Conservation (phyloP, 169 alveolate species). For the Eimeria zaria region DNA sequence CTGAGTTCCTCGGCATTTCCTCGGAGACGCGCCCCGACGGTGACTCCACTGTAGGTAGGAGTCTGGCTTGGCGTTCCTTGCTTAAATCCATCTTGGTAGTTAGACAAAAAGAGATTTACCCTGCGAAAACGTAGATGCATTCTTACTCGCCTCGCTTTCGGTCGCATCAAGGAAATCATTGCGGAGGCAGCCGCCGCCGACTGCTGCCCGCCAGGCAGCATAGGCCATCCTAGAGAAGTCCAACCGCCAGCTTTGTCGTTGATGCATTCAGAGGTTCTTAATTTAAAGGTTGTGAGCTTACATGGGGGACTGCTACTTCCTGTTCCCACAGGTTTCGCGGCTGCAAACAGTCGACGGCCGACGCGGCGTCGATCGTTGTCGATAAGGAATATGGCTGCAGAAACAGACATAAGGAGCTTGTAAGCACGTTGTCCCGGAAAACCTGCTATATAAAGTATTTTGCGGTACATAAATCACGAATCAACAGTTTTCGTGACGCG, state of each 20-base stretch:
- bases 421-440: not conserved
- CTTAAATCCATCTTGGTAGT: not conserved
- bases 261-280: not conserved
- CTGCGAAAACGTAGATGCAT: not conserved
- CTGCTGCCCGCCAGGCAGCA: not conserved
- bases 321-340: not conserved
- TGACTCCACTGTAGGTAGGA: not conserved
- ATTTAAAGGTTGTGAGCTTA: not conserved
- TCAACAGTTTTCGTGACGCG: not conserved
- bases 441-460: not conserved
- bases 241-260: not conserved
- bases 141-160: not conserved
- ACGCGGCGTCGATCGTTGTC: not conserved
- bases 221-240: not conserved
- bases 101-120: not conserved
- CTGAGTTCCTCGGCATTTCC: not conserved
- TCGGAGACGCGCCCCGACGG: not conserved
- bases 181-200: slow-evolving; percentile 12
- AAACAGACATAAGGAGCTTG: not conserved
- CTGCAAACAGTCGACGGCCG: not conserved
- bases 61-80: not conserved
- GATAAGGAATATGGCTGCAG: not conserved
- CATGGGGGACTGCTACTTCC: not conserved
- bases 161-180: not conserved
- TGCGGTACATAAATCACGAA: not conserved